phyloP scores from a whole-genome alignment of 257 asterid species.

The Coffea eugenioides region DNA sequence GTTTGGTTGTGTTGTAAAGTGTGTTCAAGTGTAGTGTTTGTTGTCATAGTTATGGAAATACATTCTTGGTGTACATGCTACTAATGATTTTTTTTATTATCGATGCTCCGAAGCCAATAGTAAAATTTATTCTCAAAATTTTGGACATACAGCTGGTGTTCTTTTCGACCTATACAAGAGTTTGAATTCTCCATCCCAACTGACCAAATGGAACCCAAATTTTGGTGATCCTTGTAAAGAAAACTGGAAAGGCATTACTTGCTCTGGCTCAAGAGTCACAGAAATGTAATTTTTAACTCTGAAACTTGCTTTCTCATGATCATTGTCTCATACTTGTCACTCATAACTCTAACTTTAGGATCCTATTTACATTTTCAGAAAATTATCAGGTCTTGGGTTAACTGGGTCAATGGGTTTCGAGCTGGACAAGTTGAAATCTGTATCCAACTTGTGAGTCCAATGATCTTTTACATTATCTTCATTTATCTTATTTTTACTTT shows the following conservation, averaged over 20 bases:
- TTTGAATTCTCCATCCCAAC: conserved; percentile 70
- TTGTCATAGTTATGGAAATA: not conserved
- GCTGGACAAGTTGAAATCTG: conserved; percentile 55
- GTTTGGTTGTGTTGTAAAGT: not conserved
- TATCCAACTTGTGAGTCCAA: conserved; percentile 67
- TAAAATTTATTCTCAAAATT: conserved; percentile 1
- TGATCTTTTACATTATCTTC: conserved; percentile 6
- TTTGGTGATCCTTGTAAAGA: conserved; percentile 90
- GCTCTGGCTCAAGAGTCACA: conserved; percentile 83
- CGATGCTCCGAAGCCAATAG: not conserved
- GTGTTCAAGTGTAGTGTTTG: not conserved
- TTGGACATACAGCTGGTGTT: conserved; percentile 49
- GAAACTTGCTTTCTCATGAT: not conserved
- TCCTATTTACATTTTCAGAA: conserved; percentile 38
- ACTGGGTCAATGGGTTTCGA: conserved; percentile 70
- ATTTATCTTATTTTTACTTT: conserved; percentile 14
- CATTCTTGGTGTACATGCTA: not conserved
- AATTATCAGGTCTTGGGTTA: conserved; percentile 58
- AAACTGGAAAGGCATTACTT: conserved; percentile 77
- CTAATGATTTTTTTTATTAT: not conserved
- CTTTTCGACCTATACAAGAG: conserved; percentile 52
- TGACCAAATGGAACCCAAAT: conserved; percentile 65
- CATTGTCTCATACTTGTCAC: not conserved
- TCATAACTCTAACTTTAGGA: not conserved
- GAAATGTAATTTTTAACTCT: conserved; percentile 62